Evolutionary conservation across 192 early-diverging fungal species (phyloP), one percentile per base, ranked within the genome.

Genomic region (Linnemannia hyalina): DNA sequence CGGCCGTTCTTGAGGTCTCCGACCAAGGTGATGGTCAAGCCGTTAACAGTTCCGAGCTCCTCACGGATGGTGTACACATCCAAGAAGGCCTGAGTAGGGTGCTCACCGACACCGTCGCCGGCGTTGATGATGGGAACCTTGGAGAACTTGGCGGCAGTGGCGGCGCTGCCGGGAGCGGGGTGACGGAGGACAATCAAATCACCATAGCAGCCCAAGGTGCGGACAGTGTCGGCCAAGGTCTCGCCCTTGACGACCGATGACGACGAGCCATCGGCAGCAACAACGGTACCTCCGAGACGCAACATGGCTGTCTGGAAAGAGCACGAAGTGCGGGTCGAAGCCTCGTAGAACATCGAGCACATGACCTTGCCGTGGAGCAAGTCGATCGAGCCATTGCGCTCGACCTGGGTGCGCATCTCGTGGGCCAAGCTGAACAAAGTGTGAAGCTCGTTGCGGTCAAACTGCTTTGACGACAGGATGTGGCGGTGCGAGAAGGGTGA

Each of bases 1-100:
- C 98, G 95, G 68, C 97, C 98, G 88, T 99, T 96, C 92, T 98
- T 97, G 81, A 99, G 93, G 85, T 99, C 98, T 73, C 98, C 98
- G 70, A 99, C 97, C 80, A 99, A 83, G 15, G 97, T 98, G 73
- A 99, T 94, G 16, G 96, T 98, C 70, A 99, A 90, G 13, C 97
- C 97, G 89, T 98, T 98, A 68, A 98, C 96, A 40, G 97, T 98
- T 72, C 97, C 97, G 22, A 99, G 91, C 89, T 98, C 98, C 92
- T 96, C 95, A 88, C 95, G 90, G 70, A 89, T 87, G 6, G 88
- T 89, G 57, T 82, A 82, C 71, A 95, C 91, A 85, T 99, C 98
- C 74, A 99, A 91, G 91, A 99, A 96, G 63, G 98, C 98, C 88
- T 99, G 98, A 46, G 98, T 97, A 47, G 98, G 98, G 90, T 99